These are phyloP conservation scores for Apiospora koreana DNA, from an alignment of 2,329 filamentous ascomycete species.

Conservation along the genomic window DNA sequence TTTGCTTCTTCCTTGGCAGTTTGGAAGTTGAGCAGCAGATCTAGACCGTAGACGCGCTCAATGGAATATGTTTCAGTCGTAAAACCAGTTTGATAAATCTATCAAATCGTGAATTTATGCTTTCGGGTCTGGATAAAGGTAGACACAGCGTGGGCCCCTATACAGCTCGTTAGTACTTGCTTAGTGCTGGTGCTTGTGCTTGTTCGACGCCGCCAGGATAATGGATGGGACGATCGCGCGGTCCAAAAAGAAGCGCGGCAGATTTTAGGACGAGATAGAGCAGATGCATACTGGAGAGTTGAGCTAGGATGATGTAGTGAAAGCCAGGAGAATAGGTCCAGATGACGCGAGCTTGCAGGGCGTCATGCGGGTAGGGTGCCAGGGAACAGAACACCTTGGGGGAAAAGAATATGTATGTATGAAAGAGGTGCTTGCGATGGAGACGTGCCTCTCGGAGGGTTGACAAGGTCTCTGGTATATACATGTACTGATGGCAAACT, in stretches of 20 bases:
- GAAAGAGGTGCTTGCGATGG: slow-evolving; percentile 5
- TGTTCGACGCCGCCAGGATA: not conserved
- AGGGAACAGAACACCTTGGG: slow-evolving; percentile 5
- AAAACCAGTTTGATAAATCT: not conserved
- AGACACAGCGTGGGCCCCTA: slow-evolving; percentile 7
- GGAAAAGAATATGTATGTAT: not conserved
- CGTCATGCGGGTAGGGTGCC: slow-evolving; percentile 9
- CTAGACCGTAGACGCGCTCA: not conserved
- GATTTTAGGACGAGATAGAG: slow-evolving; percentile 2
- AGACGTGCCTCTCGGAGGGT: not conserved
- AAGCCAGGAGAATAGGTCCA: not conserved
- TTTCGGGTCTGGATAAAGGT: not conserved
- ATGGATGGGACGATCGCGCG: slow-evolving; percentile 2
- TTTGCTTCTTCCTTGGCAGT: slow-evolving; percentile 7
- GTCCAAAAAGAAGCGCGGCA: not conserved
- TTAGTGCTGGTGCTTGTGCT: not conserved
- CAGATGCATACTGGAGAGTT: slow-evolving; percentile 6
- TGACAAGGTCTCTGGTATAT: slow-evolving; percentile 9
- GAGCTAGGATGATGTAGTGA: slow-evolving; percentile 8
- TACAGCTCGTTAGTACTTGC: slow-evolving; percentile 5
- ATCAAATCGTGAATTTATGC: not conserved
- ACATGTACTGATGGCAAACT: not conserved
- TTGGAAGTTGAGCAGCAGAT: not conserved
- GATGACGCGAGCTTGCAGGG: slow-evolving; percentile 9
- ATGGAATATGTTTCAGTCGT: not conserved